Evolutionary conservation across 768 basidiomycete genomes (phyloP).

Genomic region (Lepiota subincarnata): DNA sequence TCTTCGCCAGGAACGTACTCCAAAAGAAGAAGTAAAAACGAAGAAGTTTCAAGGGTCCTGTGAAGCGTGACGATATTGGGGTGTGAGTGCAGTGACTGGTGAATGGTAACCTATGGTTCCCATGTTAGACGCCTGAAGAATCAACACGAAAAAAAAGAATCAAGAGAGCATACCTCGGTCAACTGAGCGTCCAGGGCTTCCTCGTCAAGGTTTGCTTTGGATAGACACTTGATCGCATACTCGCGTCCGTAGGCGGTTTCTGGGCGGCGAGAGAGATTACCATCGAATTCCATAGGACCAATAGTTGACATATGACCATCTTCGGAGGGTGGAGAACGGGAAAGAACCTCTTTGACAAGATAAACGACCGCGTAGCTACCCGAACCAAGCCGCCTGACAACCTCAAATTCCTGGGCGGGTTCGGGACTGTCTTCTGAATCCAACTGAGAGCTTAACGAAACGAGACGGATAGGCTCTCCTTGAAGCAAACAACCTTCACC

Average conservation of each 20-base stretch:
- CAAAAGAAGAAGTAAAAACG: constrained; percentile 87
- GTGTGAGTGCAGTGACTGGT: constrained; percentile 87
- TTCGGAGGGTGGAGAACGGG: constrained; percentile 43
- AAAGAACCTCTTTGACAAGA: constrained; percentile 73
- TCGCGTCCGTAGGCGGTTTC: constrained; percentile 65
- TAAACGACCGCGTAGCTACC: constrained; percentile 95
- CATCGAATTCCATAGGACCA: constrained; percentile 52
- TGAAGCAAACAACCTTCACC: constrained; percentile 65
- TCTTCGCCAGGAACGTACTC: constrained; percentile 98
- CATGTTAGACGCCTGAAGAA: constrained; percentile 14
- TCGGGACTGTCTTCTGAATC: constrained; percentile 28
- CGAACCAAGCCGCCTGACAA: constrained; percentile 80
- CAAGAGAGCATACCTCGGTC: constrained; percentile 62
- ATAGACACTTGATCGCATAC: constrained; percentile 95
- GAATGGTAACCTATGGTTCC: constrained; percentile 73
- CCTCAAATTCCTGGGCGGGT: constrained; percentile 71
- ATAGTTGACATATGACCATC: constrained; percentile 56
- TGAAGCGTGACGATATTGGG: constrained; percentile 94
- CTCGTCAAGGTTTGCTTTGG: constrained; percentile 88
- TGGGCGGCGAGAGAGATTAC: constrained; percentile 25
- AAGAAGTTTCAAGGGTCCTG: constrained; percentile 87
- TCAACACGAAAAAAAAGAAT: constrained; percentile 16
- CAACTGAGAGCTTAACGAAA: constrained; percentile 39
- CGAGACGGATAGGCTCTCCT: constrained; percentile 60
- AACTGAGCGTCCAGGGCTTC: constrained; percentile 87